Evolutionary conservation across 2,329 filamentous ascomycete genomes (phyloP), one percentile per base, ranked within the genome.

Genomic region (Periconia digitata): DNA sequence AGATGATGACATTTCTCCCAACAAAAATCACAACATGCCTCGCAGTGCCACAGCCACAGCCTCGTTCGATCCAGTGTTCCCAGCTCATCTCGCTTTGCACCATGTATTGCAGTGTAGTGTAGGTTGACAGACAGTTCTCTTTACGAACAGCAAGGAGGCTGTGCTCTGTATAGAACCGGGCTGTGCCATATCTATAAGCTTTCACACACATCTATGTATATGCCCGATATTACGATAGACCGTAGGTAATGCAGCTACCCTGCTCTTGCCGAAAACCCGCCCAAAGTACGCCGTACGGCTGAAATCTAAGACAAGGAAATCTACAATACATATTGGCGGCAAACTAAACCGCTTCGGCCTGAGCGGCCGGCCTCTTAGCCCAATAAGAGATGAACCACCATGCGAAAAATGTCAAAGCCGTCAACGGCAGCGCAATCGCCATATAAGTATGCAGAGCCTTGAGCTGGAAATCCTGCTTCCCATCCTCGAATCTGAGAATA

Each of bases 371-470:
- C 49, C 43, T 47, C n/a, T 53, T 61, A 3, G 63, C 60, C 44
- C 59, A 64, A 38, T 52, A 57, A 51, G 73, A 72, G 8, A 74
- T 50, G 7, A 50, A 41, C 37, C 50, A 64, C 69, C 72, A 73
- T 1, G 61, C 59, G 44, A 46, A 24, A 68, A 70, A 61, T 0
- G 73, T 74, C 1, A 66, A 6, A 1, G 53, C 42, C 51, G 70
- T 72, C 43, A 74, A 40, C 1, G 73, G 71, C 8, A 74, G 6
- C 16, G 61, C 64, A 15, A 75, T 53, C 0, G 49, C 54, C 2
- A 74, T 44, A 46, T 69, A 75, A 12, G 70, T 20, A n/a, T 55
- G 45, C 3, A 64, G 59, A 17, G 59, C 53, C 6, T 53, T 45
- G 17, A 51, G 49, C 36, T 58, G 45, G 29, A 48, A 53, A 16